Evolutionary conservation across 768 basidiomycete genomes (phyloP), one percentile per base, ranked within the genome.

Genomic region (Cyclocybe cylindracea): DNA sequence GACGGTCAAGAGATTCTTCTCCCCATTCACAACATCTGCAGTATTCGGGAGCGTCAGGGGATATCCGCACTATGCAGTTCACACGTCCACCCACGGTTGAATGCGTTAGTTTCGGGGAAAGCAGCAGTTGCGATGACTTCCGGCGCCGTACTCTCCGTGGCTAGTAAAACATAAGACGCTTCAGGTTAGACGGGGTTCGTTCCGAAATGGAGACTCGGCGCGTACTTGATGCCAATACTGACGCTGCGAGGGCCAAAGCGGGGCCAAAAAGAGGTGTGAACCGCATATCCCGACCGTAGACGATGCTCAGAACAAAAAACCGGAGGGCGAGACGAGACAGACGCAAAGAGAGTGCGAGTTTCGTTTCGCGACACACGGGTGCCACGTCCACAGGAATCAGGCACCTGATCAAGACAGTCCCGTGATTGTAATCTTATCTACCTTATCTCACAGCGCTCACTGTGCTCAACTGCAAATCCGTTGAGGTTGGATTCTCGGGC

Each of bases 1-100:
- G 44, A 94, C 68, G 19, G 70, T 69, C 33, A 94, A 71, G 32
- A 78, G 71, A 64, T 91, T 94, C 63, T 79, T 83, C 74, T 91
- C 88, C 52, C 91, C 91, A 59, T 94, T 94, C 32, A 92, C 84
- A 44, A 93, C 73, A 53, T 91, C 91, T 93, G 61, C n/a, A 55
- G 44, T n/a, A 48, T 37, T 44, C 58, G 57, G 61, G 51, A 51
- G 34, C 54, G 46, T 56, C 18, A 57, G 61, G 45, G 38, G 47
- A 46, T 14, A 14, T 32, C 37, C 35, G 39, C 24, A 42, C 36
- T 29, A 11, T 39, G 38, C 29, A 24, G 24, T 56, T 39, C 10
- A 50, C 34, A 29, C 46, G 44, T 79, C 10, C 33, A 47, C 89
- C 57, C 67, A 91, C 90, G 87, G 60, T 84, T 86, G 60, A 91